Conservation (phyloP, 495 filamentous ascomycete species). For the Geopyxis carbonaria region DNA sequence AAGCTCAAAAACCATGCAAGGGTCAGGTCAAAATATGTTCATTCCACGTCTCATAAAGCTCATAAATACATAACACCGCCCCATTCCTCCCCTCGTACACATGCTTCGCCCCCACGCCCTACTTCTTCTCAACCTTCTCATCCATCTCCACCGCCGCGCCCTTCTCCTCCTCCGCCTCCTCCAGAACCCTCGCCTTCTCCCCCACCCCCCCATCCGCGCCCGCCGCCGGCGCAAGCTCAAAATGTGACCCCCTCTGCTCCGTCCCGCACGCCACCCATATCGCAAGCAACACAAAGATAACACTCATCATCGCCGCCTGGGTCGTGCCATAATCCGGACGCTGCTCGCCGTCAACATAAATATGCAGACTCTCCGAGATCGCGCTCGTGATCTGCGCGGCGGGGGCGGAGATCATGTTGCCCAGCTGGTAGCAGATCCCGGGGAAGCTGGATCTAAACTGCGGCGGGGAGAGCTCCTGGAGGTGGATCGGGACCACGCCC, state of each 20-base stretch:
- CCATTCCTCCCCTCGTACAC: neutral
- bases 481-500: conserved; percentile 62
- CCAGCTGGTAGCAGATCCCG: conserved; percentile 54
- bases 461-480: conserved; percentile 59
- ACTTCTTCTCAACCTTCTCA: neutral
- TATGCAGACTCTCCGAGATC: conserved; percentile 41
- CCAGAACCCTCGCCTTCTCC: neutral
- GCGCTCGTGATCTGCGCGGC: conserved; percentile 56
- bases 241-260: conserved; percentile 50
- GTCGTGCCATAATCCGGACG: conserved; percentile 52
- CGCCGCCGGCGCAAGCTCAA: conserved; percentile 42
- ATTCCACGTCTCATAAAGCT: no score
- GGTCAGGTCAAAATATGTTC: no score
- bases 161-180: neutral
- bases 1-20: no score
- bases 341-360: conserved; percentile 29
- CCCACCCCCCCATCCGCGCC: conserved; percentile 31
- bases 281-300: conserved; percentile 35
- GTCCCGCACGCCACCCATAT: conserved; percentile 42
- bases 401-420: conserved; percentile 59
- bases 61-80: no score
- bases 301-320: conserved; percentile 49
- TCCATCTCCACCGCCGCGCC: neutral
- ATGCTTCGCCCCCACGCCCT: neutral
- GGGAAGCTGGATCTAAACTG: conserved; percentile 56